phyloP scores from a whole-genome alignment of 108 stramenopile genomes.

The Nannochloropsis salina region DNA sequence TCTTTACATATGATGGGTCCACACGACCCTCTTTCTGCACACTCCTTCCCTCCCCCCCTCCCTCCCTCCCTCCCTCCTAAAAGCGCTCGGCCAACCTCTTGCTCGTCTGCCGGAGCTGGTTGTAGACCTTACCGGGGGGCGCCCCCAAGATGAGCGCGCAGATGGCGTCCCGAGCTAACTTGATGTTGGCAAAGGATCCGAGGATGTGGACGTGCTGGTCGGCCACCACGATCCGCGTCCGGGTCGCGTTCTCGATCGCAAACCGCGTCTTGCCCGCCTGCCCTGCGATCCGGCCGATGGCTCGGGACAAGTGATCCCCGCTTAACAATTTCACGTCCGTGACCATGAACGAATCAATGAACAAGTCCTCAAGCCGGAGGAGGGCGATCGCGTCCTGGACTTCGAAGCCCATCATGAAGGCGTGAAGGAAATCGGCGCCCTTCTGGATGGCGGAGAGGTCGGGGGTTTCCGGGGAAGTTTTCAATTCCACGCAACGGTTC shows the following conservation, averaged over 20 bases:
- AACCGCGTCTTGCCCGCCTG: slow-evolving; percentile 96
- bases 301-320: slow-evolving; percentile 82
- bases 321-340: slow-evolving; percentile 72
- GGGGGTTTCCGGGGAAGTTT: slow-evolving; percentile 78
- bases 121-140: slow-evolving; percentile 98
- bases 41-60: too few species aligned
- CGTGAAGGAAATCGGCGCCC: slow-evolving; percentile 90
- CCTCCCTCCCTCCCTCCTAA: too few species aligned
- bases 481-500: slow-evolving; percentile 83
- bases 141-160: slow-evolving; percentile 97
- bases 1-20: too few species aligned
- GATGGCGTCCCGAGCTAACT: slow-evolving; percentile 94
- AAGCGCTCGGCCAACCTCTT: slow-evolving; percentile 94
- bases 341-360: slow-evolving; percentile 91
- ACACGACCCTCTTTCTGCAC: too few species aligned
- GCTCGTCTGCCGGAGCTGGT: slow-evolving; percentile 96
- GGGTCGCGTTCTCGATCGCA: slow-evolving; percentile 99
- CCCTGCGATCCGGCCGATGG: slow-evolving; percentile 95
- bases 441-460: slow-evolving; percentile 85
- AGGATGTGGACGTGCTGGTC: slow-evolving; percentile 91
- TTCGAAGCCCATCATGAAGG: slow-evolving; percentile 98
- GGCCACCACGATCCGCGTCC: slow-evolving; percentile 93
- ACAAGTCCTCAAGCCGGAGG: slow-evolving; percentile 94
- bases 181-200: slow-evolving; percentile 87
- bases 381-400: slow-evolving; percentile 93